Percentiles rank a stretch among this genome's conserved stretches.
These are phyloP conservation scores for Eucalyptus curtisii DNA, from an alignment of 345 rosid genomes.

Conservation along the genomic window DNA sequence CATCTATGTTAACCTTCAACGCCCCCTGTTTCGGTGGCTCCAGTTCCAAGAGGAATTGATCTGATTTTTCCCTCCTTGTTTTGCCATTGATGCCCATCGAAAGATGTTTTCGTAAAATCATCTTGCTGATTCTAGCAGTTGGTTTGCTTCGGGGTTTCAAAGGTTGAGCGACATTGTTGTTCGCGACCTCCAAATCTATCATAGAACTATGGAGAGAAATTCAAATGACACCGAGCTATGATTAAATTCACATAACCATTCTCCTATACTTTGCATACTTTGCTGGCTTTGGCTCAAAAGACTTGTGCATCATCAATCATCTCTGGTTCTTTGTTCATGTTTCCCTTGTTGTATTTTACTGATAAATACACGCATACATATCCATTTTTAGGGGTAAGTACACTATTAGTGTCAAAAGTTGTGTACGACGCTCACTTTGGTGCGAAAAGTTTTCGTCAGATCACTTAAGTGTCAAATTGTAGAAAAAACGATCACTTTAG, in stretches of 20 bases:
- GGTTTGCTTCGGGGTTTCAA: background rate
- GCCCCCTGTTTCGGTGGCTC: background rate
- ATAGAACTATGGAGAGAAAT: background rate
- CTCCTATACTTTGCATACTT: background rate
- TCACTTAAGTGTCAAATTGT: too few species aligned
- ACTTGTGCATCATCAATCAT: background rate
- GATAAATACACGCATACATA: background rate
- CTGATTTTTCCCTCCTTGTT: background rate
- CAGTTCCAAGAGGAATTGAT: background rate
- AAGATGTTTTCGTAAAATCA: background rate
- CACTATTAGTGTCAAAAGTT: too few species aligned
- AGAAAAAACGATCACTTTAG: too few species aligned
- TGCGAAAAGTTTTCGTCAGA: too few species aligned
- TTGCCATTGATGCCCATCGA: background rate
- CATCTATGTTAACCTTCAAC: background rate
- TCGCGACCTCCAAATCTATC: rapidly evolving
- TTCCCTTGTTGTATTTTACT: background rate
- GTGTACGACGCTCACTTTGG: too few species aligned
- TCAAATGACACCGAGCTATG: background rate
- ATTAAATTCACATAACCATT: background rate
- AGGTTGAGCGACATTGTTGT: background rate
- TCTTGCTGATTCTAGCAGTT: background rate
- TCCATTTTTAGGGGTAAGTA: background rate
- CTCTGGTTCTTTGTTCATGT: background rate
- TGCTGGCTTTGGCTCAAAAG: background rate